phyloP scores from a whole-genome alignment of 371 early-diverging fungal species.

The Blakeslea trispora region DNA sequence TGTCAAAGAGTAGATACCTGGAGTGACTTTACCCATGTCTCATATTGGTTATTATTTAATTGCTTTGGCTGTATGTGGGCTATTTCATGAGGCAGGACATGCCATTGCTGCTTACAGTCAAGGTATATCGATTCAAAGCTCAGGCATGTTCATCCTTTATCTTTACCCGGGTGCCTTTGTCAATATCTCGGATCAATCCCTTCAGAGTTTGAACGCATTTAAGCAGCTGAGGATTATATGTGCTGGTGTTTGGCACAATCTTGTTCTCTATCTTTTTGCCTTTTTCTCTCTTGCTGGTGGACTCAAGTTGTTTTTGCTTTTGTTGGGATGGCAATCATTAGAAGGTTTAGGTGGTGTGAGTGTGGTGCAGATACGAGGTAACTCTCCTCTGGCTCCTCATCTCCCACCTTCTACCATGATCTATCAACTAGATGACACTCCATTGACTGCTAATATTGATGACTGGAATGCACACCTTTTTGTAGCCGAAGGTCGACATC shows the following conservation, averaged over 20 bases:
- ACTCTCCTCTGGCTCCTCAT: conserved; percentile 57
- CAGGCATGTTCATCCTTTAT: conserved; percentile 75
- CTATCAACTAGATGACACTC: conserved; percentile 52
- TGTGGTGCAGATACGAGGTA: conserved; percentile 56
- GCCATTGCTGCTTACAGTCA: conserved; percentile 76
- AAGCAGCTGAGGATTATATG: conserved; percentile 71
- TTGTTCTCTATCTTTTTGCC: conserved; percentile 52
- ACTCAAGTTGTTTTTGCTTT: conserved; percentile 38
- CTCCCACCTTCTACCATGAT: conserved; percentile 53
- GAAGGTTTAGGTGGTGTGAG: conserved; percentile 60
- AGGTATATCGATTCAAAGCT: conserved; percentile 58
- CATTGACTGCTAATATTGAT: conserved; percentile 40
- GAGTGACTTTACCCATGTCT: conserved; percentile 76
- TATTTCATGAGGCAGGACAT: conserved; percentile 83
- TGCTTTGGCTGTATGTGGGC: conserved; percentile 66
- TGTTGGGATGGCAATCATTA: conserved; percentile 57
- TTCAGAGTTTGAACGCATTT: conserved; percentile 49
- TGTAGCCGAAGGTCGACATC: conserved; percentile 26
- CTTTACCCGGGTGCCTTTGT: conserved; percentile 90
- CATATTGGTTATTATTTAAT: conserved; percentile 72
- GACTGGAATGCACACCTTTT: conserved; percentile 56
- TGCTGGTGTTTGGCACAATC: conserved; percentile 88
- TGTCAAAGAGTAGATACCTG: conserved; percentile 74
- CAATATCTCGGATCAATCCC: conserved; percentile 59
- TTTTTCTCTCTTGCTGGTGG: conserved; percentile 56